Conservation (phyloP, 495 filamentous ascomycete genomes). For the Aspergillus indologenus region DNA sequence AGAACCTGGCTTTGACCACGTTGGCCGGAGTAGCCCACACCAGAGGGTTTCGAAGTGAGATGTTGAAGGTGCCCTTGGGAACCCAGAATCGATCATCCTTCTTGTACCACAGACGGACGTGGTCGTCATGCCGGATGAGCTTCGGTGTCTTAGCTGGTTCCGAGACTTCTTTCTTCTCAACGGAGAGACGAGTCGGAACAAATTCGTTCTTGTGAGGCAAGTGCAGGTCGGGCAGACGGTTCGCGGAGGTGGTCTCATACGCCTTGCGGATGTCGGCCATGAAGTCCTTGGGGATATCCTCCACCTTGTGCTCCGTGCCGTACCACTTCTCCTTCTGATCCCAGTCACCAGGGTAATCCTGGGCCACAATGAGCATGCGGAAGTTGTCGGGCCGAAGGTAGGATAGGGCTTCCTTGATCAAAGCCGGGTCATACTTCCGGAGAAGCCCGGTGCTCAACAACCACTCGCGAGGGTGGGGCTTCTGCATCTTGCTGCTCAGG, state of each 20-base stretch:
- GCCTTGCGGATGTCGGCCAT: constrained; percentile 65
- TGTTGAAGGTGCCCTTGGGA: constrained; percentile 81
- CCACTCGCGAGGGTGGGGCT: constrained; percentile 77
- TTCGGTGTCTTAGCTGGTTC: constrained; percentile 72
- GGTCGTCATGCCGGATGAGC: constrained; percentile 82
- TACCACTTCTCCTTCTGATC: constrained; percentile 95
- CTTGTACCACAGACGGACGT: constrained; percentile 92
- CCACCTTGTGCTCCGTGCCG: constrained; percentile 85
- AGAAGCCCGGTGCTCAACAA: constrained; percentile 76
- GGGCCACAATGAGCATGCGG: constrained; percentile 73
- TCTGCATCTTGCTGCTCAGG: constrained; percentile 83
- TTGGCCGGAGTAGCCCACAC: constrained; percentile 74
- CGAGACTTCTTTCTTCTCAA: constrained; percentile 85
- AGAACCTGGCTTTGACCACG: constrained; percentile 72
- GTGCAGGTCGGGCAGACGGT: constrained; percentile 68
- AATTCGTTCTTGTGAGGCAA: constrained; percentile 95
- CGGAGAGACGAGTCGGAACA: constrained; percentile 87
- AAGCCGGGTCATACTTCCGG: constrained; percentile 70
- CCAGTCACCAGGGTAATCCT: constrained; percentile 80
- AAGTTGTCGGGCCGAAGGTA: constrained; percentile 89
- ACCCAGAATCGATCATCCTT: constrained; percentile 99
- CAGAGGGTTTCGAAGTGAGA: constrained; percentile 76
- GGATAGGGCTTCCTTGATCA: constrained; percentile 70
- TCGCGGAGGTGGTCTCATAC: constrained; percentile 49
- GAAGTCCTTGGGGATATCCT: constrained; percentile 77